A percentile compares a stretch with the other conserved stretches of the same genome.
These are phyloP conservation scores for Lentinula aciculospora DNA, from an alignment of 768 basidiomycete genomes.

Conservation along the genomic window DNA sequence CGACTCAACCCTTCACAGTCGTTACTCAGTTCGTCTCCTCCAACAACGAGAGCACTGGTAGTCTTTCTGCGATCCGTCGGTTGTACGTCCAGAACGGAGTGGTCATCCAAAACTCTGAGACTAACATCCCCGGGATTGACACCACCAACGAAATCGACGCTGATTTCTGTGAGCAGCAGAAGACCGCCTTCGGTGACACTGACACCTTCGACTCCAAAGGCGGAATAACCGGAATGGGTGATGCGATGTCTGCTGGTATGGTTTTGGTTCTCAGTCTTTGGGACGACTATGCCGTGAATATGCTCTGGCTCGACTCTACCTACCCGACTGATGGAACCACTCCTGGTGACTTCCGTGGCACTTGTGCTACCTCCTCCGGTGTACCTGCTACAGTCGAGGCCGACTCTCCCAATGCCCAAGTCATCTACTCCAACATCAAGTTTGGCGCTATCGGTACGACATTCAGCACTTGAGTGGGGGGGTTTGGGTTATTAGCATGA, in stretches of 20 bases:
- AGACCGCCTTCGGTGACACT: slow-evolving; percentile 29
- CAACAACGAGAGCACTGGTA: slow-evolving; percentile 30
- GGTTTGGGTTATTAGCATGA: not conserved
- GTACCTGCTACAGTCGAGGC: slow-evolving; percentile 38
- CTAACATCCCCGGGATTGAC: slow-evolving; percentile 28
- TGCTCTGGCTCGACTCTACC: slow-evolving; percentile 54
- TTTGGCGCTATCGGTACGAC: slow-evolving; percentile 46
- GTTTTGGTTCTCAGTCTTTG: slow-evolving; percentile 33
- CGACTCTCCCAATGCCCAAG: slow-evolving; percentile 30
- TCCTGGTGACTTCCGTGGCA: slow-evolving; percentile 43
- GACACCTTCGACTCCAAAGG: slow-evolving; percentile 28
- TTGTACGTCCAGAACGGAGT: slow-evolving; percentile 38
- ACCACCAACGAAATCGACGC: slow-evolving; percentile 31
- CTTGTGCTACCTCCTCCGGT: slow-evolving; percentile 44
- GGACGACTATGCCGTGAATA: slow-evolving; percentile 50
- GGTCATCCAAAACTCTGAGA: slow-evolving; percentile 33
- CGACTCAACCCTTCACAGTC: slow-evolving; percentile 32
- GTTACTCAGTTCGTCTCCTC: slow-evolving; percentile 40
- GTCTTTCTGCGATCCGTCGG: slow-evolving; percentile 36
- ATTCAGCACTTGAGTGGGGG: slow-evolving; percentile 13
- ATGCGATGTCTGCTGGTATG: slow-evolving; percentile 24
- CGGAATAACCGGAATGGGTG: slow-evolving; percentile 19
- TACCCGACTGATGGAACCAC: slow-evolving; percentile 33
- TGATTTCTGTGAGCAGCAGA: slow-evolving; percentile 27
- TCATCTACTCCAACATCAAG: slow-evolving; percentile 52